Evolutionary conservation across 2,329 filamentous ascomycete genomes (phyloP).

Genomic region (Shiraia bambusicola): DNA sequence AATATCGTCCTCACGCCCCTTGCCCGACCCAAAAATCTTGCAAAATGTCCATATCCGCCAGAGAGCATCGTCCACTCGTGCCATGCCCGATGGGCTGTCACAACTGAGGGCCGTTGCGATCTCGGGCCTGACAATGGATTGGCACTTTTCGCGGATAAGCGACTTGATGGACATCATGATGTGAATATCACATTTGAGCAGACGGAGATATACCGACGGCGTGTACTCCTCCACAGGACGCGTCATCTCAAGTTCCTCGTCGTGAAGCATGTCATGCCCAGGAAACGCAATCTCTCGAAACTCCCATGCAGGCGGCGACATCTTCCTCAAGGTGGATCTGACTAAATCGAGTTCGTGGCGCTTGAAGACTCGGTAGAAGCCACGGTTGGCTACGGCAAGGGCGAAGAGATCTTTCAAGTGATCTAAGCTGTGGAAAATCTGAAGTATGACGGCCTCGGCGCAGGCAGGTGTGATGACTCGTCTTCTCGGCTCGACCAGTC

Average conservation of each 20-base stretch:
- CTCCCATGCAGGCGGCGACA: slow-evolving; percentile 62
- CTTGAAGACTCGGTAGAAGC: slow-evolving; percentile 61
- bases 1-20: slow-evolving; percentile 60
- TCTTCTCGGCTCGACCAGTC: slow-evolving; percentile 17
- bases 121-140: slow-evolving; percentile 58
- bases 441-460: slow-evolving; percentile 54
- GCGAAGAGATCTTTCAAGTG: slow-evolving; percentile 58
- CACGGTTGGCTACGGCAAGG: slow-evolving; percentile 55
- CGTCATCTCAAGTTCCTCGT: slow-evolving; percentile 47
- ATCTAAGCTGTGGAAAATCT: slow-evolving; percentile 53
- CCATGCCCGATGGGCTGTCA: slow-evolving; percentile 47
- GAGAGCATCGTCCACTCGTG: slow-evolving; percentile 61
- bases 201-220: slow-evolving; percentile 53
- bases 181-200: slow-evolving; percentile 55
- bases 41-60: slow-evolving; percentile 70
- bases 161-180: slow-evolving; percentile 58
- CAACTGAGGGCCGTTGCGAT: slow-evolving; percentile 57
- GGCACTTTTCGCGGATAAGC: slow-evolving; percentile 57
- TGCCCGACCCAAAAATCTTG: slow-evolving; percentile 61
- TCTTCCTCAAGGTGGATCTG: slow-evolving; percentile 52
- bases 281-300: slow-evolving; percentile 60
- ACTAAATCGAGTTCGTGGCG: slow-evolving; percentile 57
- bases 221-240: slow-evolving; percentile 56
- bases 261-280: slow-evolving; percentile 46
- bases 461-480: slow-evolving; percentile 45